Percentiles rank a stretch among this genome's conserved stretches.
Evolutionary conservation across 1,284 basidiomycete genomes (phyloP).

Genomic region (Schizophyllum amplum): DNA sequence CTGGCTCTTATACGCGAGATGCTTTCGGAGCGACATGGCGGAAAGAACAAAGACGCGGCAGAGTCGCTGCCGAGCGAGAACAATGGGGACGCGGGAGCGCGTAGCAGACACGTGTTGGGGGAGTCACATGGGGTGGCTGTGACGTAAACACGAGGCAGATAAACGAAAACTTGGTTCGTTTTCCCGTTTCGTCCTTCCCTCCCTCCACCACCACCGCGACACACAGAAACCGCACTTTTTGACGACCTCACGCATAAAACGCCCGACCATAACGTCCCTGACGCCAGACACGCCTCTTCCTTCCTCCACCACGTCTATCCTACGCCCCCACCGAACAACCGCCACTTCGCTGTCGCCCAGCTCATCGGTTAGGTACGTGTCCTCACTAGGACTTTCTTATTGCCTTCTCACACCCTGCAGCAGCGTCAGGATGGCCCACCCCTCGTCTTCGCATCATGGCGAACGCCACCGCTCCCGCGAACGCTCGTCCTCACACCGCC

Average conservation of each 20-base stretch:
- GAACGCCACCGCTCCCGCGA: constrained; percentile 47
- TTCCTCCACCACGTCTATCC: constrained; percentile 54
- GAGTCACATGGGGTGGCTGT: not conserved
- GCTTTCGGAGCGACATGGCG: not conserved
- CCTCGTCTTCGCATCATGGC: constrained; percentile 69
- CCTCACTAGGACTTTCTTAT: constrained; percentile 6
- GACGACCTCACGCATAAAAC: not conserved
- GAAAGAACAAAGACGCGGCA: not conserved
- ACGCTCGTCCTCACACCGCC: constrained; percentile 52
- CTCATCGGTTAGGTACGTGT: constrained; percentile 38
- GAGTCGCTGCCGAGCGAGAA: not conserved
- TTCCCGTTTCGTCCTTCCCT: not conserved
- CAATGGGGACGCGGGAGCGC: not conserved
- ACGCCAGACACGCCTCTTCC: constrained; percentile 4
- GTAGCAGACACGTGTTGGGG: not conserved
- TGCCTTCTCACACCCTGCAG: constrained; percentile 5
- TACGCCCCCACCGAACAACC: constrained; percentile 34
- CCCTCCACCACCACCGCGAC: not conserved
- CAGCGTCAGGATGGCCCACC: constrained; percentile 75
- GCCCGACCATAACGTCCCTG: not conserved
- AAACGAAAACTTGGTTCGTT: not conserved
- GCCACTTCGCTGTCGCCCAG: constrained; percentile 73
- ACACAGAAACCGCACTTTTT: not conserved
- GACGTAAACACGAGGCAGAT: not conserved
- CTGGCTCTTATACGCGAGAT: not conserved